Percentiles rank a stretch among this genome's conserved stretches.
Evolutionary conservation across 441 rosid genomes (phyloP).

Genomic region (Hura crepitans): DNA sequence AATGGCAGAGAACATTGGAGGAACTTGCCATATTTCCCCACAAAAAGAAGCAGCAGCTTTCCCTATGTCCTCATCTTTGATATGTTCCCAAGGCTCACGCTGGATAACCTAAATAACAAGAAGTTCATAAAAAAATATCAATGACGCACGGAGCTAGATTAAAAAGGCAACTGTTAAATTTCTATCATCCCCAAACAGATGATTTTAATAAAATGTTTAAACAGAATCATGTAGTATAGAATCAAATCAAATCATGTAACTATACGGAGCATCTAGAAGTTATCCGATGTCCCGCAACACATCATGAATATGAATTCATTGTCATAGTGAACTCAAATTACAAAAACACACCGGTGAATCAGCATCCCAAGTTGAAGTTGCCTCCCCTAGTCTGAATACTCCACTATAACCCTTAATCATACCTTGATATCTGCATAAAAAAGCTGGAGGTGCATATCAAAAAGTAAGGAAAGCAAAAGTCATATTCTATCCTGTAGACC

Average conservation of each 20-base stretch:
- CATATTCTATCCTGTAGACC: background rate
- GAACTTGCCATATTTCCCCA: slow-evolving; percentile 99
- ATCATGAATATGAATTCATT: background rate
- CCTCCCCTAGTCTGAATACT: slow-evolving; percentile 92
- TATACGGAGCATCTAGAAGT: background rate
- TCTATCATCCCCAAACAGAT: background rate
- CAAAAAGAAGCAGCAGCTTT: slow-evolving; percentile 69
- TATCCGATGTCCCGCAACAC: background rate
- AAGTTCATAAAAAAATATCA: slow-evolving; percentile 6
- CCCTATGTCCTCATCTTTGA: slow-evolving; percentile 73
- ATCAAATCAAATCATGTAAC: background rate
- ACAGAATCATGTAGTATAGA: background rate
- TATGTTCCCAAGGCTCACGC: slow-evolving; percentile 96
- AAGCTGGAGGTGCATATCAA: slow-evolving; percentile 16
- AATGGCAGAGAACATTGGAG: slow-evolving; percentile 98
- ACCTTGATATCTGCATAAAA: slow-evolving; percentile 75
- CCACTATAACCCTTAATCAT: slow-evolving; percentile 91
- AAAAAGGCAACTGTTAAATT: slow-evolving; percentile 1
- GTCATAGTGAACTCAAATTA: background rate
- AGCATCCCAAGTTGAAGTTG: slow-evolving; percentile 93
- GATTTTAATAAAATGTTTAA: background rate
- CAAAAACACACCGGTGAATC: slow-evolving; percentile 73
- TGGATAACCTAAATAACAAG: slow-evolving; percentile 59
- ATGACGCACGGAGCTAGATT: background rate
- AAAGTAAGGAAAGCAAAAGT: background rate